Evolutionary conservation across 2,329 filamentous ascomycete genomes (phyloP), one percentile per base, ranked within the genome.

Genomic region (Claviceps capensis): DNA sequence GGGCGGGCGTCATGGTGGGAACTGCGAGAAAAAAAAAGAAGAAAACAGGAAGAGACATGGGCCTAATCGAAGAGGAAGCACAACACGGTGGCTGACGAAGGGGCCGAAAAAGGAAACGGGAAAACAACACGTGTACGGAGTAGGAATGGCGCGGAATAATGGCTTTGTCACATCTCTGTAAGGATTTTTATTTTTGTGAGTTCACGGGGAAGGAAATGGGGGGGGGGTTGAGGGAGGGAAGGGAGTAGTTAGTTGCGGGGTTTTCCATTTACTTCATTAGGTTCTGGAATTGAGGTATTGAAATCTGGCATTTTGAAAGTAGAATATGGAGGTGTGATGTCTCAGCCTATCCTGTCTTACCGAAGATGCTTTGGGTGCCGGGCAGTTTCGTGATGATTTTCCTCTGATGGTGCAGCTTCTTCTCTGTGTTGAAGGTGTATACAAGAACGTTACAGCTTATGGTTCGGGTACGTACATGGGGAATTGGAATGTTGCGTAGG

Each of bases 51-150:
- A 23, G 13, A 23, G 22, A 42, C 13, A 26, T 1, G 5, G 22
- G 11, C 14, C 14, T 23, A 7, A 41, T 16, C 4, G 26, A 38
- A 38, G 23, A 42, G 9, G 11, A 42, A 34, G 23, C 16, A 36
- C 16, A 46, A 34, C 44, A 34, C 3, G 7, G 11, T 19, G 26
- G 26, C n/a, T 30, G 23, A 19, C 11, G 5, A 13, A 16, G n/a
- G 34, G 38, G 40, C 8, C 2, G 34, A 23, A 26, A 7, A 48
- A 23, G 16, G 41, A 8, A 30, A 30, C 26, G 26, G 26, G 26
- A 30, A 30, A 30, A 30, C 26, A 30, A 43, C 17, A n/a, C 51
- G 45, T 52, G 47, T 46, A 49, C 22, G 51, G 47, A 41, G 47
- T 52, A 52, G 51, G 42, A 47, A 42, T 17, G 38, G 47, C 17